These are phyloP conservation scores for Cladosporium sphaerospermum DNA, from an alignment of 2,329 filamentous ascomycete species.

Conservation along the genomic window DNA sequence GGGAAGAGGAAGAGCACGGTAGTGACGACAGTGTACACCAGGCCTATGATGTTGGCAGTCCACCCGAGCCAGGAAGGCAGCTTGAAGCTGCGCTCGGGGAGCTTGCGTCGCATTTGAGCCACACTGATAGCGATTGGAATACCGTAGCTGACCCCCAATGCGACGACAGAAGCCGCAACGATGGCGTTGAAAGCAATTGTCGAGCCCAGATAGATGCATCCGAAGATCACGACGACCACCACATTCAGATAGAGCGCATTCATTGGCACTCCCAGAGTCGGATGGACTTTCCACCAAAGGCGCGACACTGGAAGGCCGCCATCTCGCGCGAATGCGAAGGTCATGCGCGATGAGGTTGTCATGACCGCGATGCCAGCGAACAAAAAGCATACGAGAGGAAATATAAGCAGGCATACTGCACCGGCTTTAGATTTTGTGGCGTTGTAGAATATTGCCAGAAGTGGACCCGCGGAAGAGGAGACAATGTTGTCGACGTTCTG, in stretches of 20 bases:
- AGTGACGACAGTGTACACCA: slow-evolving; percentile 58
- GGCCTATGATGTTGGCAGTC: slow-evolving; percentile 49
- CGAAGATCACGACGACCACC: slow-evolving; percentile 59
- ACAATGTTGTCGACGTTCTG: slow-evolving; percentile 52
- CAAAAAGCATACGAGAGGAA: slow-evolving; percentile 57
- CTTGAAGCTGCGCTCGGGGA: slow-evolving; percentile 54
- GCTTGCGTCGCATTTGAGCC: slow-evolving; percentile 54
- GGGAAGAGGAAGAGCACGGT: slow-evolving; percentile 68
- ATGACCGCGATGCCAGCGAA: slow-evolving; percentile 60
- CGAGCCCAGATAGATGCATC: slow-evolving; percentile 64
- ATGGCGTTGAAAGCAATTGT: slow-evolving; percentile 65
- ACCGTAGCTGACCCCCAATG: slow-evolving; percentile 62
- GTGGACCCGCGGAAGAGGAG: slow-evolving; percentile 48
- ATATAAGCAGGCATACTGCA: slow-evolving; percentile 60
- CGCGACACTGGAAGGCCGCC: slow-evolving; percentile 58
- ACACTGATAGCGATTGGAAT: slow-evolving; percentile 64
- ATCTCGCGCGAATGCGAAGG: slow-evolving; percentile 60
- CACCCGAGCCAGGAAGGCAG: slow-evolving; percentile 51
- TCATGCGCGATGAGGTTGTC: slow-evolving; percentile 61
- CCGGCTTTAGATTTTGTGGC: slow-evolving; percentile 57
- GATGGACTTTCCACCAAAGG: slow-evolving; percentile 57
- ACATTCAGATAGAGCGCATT: slow-evolving; percentile 60
- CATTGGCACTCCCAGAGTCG: slow-evolving; percentile 56
- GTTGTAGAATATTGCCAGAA: slow-evolving; percentile 57
- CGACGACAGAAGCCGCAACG: slow-evolving; percentile 61